Evolutionary conservation across 148 eudicot genomes (phyloP).

Genomic region (Tetragonia tetragonoides): DNA sequence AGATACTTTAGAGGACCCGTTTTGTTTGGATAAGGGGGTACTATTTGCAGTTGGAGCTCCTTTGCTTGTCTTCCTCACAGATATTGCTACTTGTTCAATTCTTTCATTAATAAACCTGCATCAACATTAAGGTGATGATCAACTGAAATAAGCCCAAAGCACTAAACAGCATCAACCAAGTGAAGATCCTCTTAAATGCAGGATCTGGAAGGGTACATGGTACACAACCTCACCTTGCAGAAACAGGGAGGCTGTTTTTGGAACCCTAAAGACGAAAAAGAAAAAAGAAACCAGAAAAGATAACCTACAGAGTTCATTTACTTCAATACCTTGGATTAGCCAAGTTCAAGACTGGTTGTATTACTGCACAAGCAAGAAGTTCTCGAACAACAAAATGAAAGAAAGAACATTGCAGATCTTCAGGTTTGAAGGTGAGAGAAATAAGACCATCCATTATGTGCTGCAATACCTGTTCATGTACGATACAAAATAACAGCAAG

Average conservation of each 20-base stretch:
- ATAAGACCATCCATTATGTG: constrained; percentile 87
- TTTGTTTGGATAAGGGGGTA: constrained; percentile 37
- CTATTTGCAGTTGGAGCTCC: constrained; percentile 38
- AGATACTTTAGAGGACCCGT: constrained; percentile 43
- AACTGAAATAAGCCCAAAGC: neutral
- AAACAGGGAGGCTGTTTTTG: neutral
- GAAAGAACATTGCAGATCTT: constrained; percentile 87
- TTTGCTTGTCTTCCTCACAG: constrained; percentile 50
- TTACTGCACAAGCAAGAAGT: constrained; percentile 91
- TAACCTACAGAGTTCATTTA: constrained; percentile 6
- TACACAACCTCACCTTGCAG: neutral
- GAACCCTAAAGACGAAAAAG: neutral
- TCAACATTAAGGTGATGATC: constrained; percentile 18
- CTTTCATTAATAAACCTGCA: constrained; percentile 95
- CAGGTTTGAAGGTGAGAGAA: constrained; percentile 60
- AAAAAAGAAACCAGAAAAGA: constrained; percentile 7
- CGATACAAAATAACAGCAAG: constrained; percentile 12
- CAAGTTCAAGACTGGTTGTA: constrained; percentile 81
- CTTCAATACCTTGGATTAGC: constrained; percentile 79
- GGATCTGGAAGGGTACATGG: neutral
- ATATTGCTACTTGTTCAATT: constrained; percentile 67
- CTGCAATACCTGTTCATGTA: constrained; percentile 77
- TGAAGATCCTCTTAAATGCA: neutral
- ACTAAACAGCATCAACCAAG: constrained; percentile 3
- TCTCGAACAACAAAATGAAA: constrained; percentile 75